These are phyloP conservation scores for Penicillium alfredii DNA, from an alignment of 495 filamentous ascomycete species.

Conservation along the genomic window DNA sequence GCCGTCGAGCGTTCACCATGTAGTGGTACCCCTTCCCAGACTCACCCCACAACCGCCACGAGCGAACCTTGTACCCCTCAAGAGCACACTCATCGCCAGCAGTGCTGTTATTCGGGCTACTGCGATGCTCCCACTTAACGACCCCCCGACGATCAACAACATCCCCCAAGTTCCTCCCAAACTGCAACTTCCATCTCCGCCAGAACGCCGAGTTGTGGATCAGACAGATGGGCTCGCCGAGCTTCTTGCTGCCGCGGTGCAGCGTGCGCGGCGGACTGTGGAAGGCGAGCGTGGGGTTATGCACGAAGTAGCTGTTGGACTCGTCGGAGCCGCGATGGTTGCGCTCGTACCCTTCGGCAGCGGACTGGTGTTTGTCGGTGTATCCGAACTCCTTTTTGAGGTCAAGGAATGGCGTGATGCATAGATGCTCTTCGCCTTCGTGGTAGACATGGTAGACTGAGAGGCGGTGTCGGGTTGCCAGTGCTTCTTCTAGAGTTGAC, in stretches of 20 bases:
- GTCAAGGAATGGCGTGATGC: constrained; percentile 7
- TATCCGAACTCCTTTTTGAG: constrained; percentile 7
- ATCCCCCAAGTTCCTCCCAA: constrained; percentile 1
- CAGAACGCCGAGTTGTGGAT: constrained; percentile 8
- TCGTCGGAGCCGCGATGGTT: background rate
- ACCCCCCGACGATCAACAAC: constrained; percentile 14
- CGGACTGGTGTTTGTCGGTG: constrained; percentile 2
- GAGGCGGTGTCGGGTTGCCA: constrained; percentile 1
- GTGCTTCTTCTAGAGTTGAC: constrained; percentile 5
- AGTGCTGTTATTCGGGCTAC: constrained; percentile 7
- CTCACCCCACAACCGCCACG: constrained; percentile 14
- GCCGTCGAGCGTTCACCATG: constrained; percentile 9
- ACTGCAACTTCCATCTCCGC: constrained; percentile 13
- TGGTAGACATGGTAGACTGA: constrained; percentile 15
- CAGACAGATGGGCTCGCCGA: constrained; percentile 7
- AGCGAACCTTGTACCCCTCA: constrained; percentile 16
- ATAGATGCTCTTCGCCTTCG: constrained; percentile 7
- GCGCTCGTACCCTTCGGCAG: background rate
- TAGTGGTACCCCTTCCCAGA: constrained; percentile 9
- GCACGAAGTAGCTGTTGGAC: constrained; percentile 14
- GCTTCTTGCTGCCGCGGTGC: constrained; percentile 5
- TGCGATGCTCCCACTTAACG: constrained; percentile 11
- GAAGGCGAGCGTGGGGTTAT: constrained; percentile 9
- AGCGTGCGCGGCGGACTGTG: constrained; percentile 11
- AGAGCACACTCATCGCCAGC: constrained; percentile 4